These are phyloP conservation scores for Trypanosoma avium DNA, from an alignment of 208 protist genomes.

Conservation along the genomic window DNA sequence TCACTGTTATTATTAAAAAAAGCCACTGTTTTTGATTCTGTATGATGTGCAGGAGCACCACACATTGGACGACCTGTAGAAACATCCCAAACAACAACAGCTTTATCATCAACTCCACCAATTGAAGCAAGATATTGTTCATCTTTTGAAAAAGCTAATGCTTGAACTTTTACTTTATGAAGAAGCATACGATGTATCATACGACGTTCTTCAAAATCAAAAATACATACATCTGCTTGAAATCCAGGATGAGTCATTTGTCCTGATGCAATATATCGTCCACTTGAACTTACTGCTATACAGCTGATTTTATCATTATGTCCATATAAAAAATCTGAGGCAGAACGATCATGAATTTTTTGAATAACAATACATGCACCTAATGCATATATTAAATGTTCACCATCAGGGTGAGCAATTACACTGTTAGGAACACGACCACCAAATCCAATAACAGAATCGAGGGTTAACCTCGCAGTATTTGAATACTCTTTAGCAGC, in stretches of 20 bases:
- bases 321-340: conserved; percentile 91
- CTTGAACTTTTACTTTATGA: conserved; percentile 95
- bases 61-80: conserved; percentile 89
- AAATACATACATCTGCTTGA: conserved; percentile 93
- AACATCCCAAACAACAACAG: conserved; percentile 94
- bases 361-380: conserved; percentile 93
- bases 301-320: conserved; percentile 95
- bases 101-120: conserved; percentile 95
- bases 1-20: conserved; percentile 88
- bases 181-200: conserved; percentile 92
- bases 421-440: conserved; percentile 83
- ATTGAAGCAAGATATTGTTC: conserved; percentile 92
- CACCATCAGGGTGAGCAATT: conserved; percentile 85
- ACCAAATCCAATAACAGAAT: conserved; percentile 85
- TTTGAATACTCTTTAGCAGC: conserved; percentile 64
- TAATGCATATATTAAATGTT: conserved; percentile 92
- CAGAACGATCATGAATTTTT: conserved; percentile 64
- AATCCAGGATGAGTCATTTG: conserved; percentile 95
- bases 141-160: conserved; percentile 93
- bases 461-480: conserved; percentile 66
- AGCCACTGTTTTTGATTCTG: conserved; percentile 72
- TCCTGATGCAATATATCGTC: conserved; percentile 93
- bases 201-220: conserved; percentile 84
- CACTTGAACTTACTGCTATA: conserved; percentile 86
- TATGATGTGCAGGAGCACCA: conserved; percentile 76